Percentiles rank a stretch among this genome's conserved stretches.
Conservation (phyloP, 2,329 filamentous ascomycete species). For the Scorias spongiosa region DNA sequence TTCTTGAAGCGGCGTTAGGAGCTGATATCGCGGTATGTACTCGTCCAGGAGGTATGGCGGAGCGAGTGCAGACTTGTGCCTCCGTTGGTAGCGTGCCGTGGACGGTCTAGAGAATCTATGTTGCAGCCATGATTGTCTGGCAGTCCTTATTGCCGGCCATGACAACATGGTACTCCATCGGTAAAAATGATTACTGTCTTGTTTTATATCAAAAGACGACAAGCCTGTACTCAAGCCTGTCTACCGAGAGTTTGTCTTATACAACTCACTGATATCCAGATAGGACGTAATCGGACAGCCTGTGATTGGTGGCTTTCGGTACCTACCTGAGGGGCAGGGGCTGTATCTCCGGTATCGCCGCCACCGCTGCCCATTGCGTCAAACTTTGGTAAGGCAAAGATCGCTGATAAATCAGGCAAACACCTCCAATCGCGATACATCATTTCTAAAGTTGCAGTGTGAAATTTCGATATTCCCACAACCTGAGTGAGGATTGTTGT, state of each 20-base stretch:
- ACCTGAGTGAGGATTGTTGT: background rate
- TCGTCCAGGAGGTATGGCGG: slow-evolving; percentile 56
- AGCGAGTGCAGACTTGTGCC: slow-evolving; percentile 26
- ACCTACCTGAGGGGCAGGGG: background rate
- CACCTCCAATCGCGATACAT: background rate
- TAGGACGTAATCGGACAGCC: too few species aligned
- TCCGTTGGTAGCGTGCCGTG: background rate
- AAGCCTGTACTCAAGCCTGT: too few species aligned
- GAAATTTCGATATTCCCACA: too few species aligned
- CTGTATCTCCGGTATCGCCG: background rate
- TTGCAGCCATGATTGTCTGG: too few species aligned
- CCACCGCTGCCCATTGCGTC: slow-evolving; percentile 1
- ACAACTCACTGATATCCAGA: too few species aligned
- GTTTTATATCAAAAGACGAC: too few species aligned
- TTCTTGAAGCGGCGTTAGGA: slow-evolving; percentile 51
- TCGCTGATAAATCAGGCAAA: background rate
- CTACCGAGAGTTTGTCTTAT: too few species aligned
- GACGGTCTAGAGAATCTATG: background rate
- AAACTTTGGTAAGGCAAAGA: background rate
- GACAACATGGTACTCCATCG: slow-evolving; percentile 6
- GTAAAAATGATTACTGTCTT: background rate
- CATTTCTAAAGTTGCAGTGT: background rate
- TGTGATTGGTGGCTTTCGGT: too few species aligned
- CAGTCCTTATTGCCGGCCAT: background rate
- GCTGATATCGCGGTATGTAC: slow-evolving; percentile 58